Percentiles rank a stretch among this genome's conserved stretches.
These are phyloP conservation scores for Ustilago sp. DNA, from an alignment of 1,284 basidiomycete species.

Conservation along the genomic window DNA sequence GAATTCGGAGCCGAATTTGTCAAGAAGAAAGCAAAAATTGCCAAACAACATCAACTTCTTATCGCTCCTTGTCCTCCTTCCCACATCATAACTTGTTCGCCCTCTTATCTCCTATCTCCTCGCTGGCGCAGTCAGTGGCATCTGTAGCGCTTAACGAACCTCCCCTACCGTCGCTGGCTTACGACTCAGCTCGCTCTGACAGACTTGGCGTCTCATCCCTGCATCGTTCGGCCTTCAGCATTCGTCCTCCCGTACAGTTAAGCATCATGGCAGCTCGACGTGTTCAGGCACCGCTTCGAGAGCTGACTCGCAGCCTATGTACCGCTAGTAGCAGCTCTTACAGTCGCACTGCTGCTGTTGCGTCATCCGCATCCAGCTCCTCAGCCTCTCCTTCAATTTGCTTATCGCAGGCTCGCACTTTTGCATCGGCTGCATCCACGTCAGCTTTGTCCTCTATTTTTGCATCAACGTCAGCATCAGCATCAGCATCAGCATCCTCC, in stretches of 20 bases:
- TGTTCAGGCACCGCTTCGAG: constrained; percentile 19
- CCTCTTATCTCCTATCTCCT: constrained; percentile 8
- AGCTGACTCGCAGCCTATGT: constrained; percentile 15
- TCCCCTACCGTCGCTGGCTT: not conserved
- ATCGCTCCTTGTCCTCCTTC: not conserved
- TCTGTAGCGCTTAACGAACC: not conserved
- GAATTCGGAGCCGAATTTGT: constrained; percentile 26
- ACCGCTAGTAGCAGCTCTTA: constrained; percentile 13
- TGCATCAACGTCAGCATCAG: constrained; percentile 30
- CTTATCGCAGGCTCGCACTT: constrained; percentile 11
- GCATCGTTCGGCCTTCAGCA: not conserved
- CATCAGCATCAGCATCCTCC: constrained; percentile 24
- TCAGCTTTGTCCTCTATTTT: constrained; percentile 26
- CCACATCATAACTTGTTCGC: not conserved
- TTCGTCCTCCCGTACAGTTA: not conserved
- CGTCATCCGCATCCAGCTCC: not conserved
- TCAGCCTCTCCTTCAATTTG: constrained; percentile 15
- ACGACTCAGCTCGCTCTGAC: too few species aligned
- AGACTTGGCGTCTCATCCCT: not conserved
- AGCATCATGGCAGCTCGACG: constrained; percentile 35
- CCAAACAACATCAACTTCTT: constrained; percentile 20
- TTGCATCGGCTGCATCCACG: constrained; percentile 32
- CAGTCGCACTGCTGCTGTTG: constrained; percentile 6
- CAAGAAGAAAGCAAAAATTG: constrained; percentile 35
- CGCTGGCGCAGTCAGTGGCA: not conserved